Percentiles rank a stretch among this genome's conserved stretches.
phyloP scores from a whole-genome alignment of 2,329 filamentous ascomycete species.

The Venturiaceae sp. region DNA sequence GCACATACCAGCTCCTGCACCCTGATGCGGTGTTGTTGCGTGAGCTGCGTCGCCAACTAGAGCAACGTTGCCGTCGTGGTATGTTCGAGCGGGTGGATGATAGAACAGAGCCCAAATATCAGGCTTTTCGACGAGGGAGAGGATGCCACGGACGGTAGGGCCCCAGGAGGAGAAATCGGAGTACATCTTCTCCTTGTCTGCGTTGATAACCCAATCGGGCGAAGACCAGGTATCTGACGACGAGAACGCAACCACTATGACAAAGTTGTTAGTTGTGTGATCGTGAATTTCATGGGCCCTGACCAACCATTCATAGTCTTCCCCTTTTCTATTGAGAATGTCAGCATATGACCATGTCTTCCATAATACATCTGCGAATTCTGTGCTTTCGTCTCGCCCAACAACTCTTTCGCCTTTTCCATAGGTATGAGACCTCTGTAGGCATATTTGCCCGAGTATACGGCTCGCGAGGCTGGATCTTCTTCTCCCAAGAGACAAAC shows the following conservation, averaged over 20 bases:
- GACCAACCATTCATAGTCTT: constrained; percentile 42
- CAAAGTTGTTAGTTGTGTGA: neutral
- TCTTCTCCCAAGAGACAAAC: constrained; percentile 40
- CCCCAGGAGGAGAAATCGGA: constrained; percentile 34
- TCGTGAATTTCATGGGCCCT: neutral
- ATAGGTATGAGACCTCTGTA: constrained; percentile 56
- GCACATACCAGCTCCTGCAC: constrained; percentile 27
- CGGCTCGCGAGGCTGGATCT: constrained; percentile 33
- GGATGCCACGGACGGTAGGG: constrained; percentile 24
- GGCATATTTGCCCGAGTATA: constrained; percentile 49
- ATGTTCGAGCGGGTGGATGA: constrained; percentile 23
- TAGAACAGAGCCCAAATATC: constrained; percentile 26
- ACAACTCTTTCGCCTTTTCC: constrained; percentile 34
- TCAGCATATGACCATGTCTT: constrained; percentile 47
- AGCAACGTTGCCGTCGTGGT: constrained; percentile 19
- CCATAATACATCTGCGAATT: constrained; percentile 40
- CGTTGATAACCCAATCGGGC: constrained; percentile 29
- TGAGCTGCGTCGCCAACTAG: constrained; percentile 30
- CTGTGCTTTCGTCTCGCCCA: constrained; percentile 40
- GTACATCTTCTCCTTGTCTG: constrained; percentile 30
- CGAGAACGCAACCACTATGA: constrained; percentile 36
- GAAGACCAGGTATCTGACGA: constrained; percentile 32
- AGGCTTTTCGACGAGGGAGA: constrained; percentile 35
- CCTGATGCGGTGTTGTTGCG: constrained; percentile 27
- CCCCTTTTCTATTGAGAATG: constrained; percentile 51